Percentiles rank a stretch among this genome's conserved stretches.
These are phyloP conservation scores for Kodamaea hsintzibuensis DNA, from an alignment of 805 yeast genomes.

Conservation along the genomic window DNA sequence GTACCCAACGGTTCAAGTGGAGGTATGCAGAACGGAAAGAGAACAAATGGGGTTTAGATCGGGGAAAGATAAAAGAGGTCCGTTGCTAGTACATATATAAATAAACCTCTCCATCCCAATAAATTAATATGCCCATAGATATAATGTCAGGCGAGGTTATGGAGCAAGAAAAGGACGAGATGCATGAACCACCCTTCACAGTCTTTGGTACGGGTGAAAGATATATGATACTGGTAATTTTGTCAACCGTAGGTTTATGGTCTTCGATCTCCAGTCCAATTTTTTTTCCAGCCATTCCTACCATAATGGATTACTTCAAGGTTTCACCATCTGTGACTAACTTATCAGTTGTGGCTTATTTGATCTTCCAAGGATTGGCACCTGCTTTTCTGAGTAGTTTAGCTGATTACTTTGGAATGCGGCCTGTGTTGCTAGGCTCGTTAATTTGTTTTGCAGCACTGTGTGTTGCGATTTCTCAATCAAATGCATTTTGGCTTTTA, in stretches of 20 bases:
- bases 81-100: too few species aligned
- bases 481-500: conserved; percentile 58
- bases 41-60: too few species aligned
- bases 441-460: conserved; percentile 57
- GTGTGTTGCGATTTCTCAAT: conserved; percentile 64
- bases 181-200: conserved; percentile 29
- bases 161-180: not conserved
- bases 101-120: too few species aligned
- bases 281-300: conserved; percentile 74
- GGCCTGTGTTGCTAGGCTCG: conserved; percentile 64
- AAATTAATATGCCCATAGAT: too few species aligned
- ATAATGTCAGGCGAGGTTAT: too few species aligned
- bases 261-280: conserved; percentile 76
- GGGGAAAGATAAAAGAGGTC: too few species aligned
- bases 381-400: conserved; percentile 70
- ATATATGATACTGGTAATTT: conserved; percentile 34
- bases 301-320: conserved; percentile 53
- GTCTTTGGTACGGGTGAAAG: conserved; percentile 46
- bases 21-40: too few species aligned
- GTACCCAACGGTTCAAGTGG: too few species aligned
- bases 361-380: conserved; percentile 71
- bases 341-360: conserved; percentile 72
- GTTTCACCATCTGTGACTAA: conserved; percentile 61
- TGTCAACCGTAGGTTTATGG: conserved; percentile 56
- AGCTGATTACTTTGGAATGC: conserved; percentile 70